These are phyloP conservation scores for Chlorella variabilis DNA, from an alignment of 163 green algal genomes.

Conservation along the genomic window DNA sequence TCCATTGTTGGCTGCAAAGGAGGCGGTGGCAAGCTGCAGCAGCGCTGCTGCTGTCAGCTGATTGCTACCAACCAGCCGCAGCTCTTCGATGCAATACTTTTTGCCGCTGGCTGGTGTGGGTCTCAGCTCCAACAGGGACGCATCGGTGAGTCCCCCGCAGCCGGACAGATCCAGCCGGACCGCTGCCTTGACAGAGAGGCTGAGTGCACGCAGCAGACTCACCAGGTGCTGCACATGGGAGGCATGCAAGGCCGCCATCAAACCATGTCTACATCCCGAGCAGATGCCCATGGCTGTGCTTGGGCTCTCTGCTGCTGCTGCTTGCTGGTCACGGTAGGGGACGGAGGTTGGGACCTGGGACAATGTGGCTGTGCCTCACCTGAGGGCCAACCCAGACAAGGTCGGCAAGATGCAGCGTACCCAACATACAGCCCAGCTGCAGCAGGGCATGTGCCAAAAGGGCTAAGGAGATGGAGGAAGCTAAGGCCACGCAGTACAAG, in stretches of 20 bases:
- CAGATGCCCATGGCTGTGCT: no score
- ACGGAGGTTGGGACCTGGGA: no score
- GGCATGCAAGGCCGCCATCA: neutral
- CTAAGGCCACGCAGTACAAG: no score
- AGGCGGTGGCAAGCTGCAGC: neutral
- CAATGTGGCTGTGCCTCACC: no score
- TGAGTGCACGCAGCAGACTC: neutral
- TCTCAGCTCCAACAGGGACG: neutral
- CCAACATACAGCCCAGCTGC: neutral
- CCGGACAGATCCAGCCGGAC: slow-evolving; percentile 12
- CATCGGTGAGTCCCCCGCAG: slow-evolving; percentile 25
- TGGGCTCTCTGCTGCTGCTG: no score
- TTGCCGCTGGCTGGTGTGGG: neutral
- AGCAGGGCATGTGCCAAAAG: no score
- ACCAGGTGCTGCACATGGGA: slow-evolving; percentile 2
- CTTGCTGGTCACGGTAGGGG: no score
- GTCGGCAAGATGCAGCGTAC: slow-evolving; percentile 17
- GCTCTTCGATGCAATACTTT: neutral
- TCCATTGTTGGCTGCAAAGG: no score
- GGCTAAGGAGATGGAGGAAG: no score
- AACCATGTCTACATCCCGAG: no score
- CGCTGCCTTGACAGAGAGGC: neutral
- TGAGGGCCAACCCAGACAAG: slow-evolving; percentile 18
- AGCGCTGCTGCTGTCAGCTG: neutral
- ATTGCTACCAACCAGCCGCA: slow-evolving; percentile 7